Evolutionary conservation across 1,284 basidiomycete species (phyloP).

Genomic region (Leucoagaricus sp.): DNA sequence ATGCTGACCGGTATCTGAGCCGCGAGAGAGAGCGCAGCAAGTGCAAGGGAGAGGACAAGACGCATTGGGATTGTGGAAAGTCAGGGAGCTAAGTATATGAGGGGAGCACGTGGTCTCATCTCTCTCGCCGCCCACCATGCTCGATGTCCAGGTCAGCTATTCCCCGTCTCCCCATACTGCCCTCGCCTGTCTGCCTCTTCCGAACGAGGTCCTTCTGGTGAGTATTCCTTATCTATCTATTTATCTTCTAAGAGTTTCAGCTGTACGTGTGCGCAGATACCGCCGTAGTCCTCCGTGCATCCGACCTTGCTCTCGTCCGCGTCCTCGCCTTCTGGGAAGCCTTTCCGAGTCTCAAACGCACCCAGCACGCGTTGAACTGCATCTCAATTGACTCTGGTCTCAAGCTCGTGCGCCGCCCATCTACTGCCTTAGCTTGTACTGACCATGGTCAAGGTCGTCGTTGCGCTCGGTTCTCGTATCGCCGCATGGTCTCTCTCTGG

Average conservation of each 20-base stretch:
- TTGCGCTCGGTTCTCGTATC: conserved; percentile 62
- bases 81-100: neutral
- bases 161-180: conserved; percentile 57
- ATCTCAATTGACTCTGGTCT: conserved; percentile 72
- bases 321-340: conserved; percentile 77
- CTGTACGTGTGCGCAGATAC: conserved; percentile 71
- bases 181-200: conserved; percentile 58
- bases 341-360: conserved; percentile 58
- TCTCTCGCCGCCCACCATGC: conserved; percentile 43
- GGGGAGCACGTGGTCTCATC: conserved; percentile 4
- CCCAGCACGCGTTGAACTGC: conserved; percentile 51
- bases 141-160: conserved; percentile 58
- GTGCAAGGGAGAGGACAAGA: conserved; percentile 24
- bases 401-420: conserved; percentile 62
- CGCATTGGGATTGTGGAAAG: neutral
- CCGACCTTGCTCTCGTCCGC: conserved; percentile 57
- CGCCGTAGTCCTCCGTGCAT: conserved; percentile 68
- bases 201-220: conserved; percentile 58
- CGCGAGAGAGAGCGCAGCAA: conserved; percentile 23
- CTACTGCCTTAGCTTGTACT: conserved; percentile 6
- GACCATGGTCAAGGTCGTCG: conserved; percentile 57
- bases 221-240: conserved; percentile 25
- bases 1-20: conserved; percentile 27
- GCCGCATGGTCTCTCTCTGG: conserved; percentile 76
- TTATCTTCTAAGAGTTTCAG: conserved; percentile 36